These are phyloP conservation scores for Crucibulum laeve DNA, from an alignment of 768 basidiomycete species.

Conservation along the genomic window DNA sequence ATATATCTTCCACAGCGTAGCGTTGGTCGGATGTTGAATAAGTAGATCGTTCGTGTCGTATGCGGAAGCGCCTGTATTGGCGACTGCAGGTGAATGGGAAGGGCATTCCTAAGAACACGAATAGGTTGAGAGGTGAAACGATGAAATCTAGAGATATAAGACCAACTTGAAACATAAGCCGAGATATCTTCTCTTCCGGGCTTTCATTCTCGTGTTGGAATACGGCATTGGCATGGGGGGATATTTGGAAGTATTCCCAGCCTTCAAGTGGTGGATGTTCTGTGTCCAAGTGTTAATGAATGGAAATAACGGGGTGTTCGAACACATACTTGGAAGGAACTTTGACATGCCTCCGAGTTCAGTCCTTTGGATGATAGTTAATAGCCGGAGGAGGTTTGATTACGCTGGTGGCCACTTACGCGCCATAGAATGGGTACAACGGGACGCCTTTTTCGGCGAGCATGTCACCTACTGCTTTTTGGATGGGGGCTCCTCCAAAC, in stretches of 20 bases:
- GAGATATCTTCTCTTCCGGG: constrained; percentile 5
- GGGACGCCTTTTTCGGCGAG: constrained; percentile 9
- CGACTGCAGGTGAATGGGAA: no score
- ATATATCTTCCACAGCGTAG: no score
- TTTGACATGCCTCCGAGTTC: constrained; percentile 9
- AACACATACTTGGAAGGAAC: constrained; percentile 7
- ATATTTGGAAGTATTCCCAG: constrained; percentile 1
- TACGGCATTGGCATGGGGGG: background rate
- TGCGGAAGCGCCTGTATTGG: no score
- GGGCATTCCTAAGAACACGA: no score
- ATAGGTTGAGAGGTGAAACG: no score
- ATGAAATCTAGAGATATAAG: no score
- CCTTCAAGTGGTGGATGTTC: constrained; percentile 11
- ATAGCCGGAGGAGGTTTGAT: background rate
- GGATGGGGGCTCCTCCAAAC: constrained; percentile 14
- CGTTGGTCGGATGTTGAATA: no score
- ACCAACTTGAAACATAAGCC: constrained; percentile 7
- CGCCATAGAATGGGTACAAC: constrained; percentile 13
- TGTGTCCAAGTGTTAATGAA: constrained; percentile 4
- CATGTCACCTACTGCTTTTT: constrained; percentile 12
- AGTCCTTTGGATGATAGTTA: constrained; percentile 4
- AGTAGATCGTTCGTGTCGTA: constrained; percentile 26
- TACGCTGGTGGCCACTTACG: constrained; percentile 11
- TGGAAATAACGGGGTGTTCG: no score
- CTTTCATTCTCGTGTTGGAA: no score